These are phyloP conservation scores for Tritrichomonas foetus DNA, from an alignment of 208 protist genomes.

Conservation along the genomic window DNA sequence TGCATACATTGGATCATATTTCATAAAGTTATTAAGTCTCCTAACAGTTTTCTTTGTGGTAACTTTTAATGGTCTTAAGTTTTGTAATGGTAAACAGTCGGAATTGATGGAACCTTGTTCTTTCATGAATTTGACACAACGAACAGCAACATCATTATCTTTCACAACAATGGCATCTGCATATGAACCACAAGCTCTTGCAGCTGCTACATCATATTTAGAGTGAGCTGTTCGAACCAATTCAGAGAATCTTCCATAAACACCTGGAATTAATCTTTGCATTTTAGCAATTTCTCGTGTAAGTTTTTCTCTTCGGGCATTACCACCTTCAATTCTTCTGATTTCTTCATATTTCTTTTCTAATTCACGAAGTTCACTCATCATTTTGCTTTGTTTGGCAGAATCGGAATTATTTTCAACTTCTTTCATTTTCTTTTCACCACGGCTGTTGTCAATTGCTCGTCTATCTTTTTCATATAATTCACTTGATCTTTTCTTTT, in stretches of 20 bases:
- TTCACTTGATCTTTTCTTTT: not conserved
- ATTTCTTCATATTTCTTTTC: constrained; percentile 31
- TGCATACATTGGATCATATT: not conserved
- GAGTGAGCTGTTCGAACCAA: constrained; percentile 35
- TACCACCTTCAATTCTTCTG: not conserved
- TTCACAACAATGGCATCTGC: constrained; percentile 57
- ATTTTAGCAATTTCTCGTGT: not conserved
- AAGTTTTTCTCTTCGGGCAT: not conserved
- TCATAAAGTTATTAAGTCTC: not conserved
- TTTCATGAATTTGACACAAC: constrained; percentile 52
- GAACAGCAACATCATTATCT: constrained; percentile 41
- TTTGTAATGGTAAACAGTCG: constrained; percentile 53
- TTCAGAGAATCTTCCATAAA: constrained; percentile 43
- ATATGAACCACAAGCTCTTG: constrained; percentile 50
- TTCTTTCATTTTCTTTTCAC: not conserved
- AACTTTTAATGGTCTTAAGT: not conserved
- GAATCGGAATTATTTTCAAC: not conserved
- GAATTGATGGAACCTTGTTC: constrained; percentile 47
- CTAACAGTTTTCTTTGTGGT: not conserved
- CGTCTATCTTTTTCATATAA: not conserved
- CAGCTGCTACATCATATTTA: constrained; percentile 48
- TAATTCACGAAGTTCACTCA: not conserved
- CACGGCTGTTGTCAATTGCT: no score
- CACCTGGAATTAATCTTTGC: constrained; percentile 42
- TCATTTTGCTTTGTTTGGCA: not conserved